These are phyloP conservation scores for Fusarium continuum DNA, from an alignment of 2,329 filamentous ascomycete genomes.

Conservation along the genomic window DNA sequence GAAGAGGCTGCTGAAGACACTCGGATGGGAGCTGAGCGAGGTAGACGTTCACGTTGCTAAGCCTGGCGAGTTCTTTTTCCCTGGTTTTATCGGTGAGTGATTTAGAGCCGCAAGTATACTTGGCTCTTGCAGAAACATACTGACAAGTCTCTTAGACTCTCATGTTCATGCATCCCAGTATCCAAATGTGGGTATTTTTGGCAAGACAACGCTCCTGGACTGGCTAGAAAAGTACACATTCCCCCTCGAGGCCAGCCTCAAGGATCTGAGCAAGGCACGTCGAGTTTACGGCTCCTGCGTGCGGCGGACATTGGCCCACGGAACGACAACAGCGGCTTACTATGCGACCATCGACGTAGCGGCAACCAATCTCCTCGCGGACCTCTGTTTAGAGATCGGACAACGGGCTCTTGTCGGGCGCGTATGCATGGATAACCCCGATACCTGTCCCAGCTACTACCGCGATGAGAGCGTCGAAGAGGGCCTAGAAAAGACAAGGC, in stretches of 20 bases:
- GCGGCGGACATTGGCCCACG: conserved; percentile 82
- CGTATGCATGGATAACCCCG: conserved; percentile 87
- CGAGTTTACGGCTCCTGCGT: conserved; percentile 82
- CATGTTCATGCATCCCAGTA: conserved; percentile 97
- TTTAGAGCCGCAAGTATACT: not conserved
- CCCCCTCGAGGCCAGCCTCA: conserved; percentile 83
- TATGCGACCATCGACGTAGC: conserved; percentile 89
- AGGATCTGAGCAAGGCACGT: conserved; percentile 68
- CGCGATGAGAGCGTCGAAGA: conserved; percentile 72
- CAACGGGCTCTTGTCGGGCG: conserved; percentile 92
- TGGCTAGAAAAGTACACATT: conserved; percentile 97
- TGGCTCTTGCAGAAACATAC: not conserved
- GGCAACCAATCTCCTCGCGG: conserved; percentile 89
- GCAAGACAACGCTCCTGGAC: conserved; percentile 88
- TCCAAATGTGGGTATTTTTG: conserved; percentile 92
- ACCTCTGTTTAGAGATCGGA: conserved; percentile 79
- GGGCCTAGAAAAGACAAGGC: conserved; percentile 64
- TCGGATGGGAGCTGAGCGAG: conserved; percentile 57
- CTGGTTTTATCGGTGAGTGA: conserved; percentile 77
- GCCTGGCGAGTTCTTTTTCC: conserved; percentile 79
- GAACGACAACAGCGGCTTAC: conserved; percentile 94
- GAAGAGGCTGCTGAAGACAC: conserved; percentile 48
- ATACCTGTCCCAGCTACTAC: conserved; percentile 78
- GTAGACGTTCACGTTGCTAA: conserved; percentile 50
- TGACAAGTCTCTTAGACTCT: conserved; percentile 70